Evolutionary conservation across 768 basidiomycete genomes (phyloP), one percentile per base, ranked within the genome.

Genomic region (Suillus decipiens): DNA sequence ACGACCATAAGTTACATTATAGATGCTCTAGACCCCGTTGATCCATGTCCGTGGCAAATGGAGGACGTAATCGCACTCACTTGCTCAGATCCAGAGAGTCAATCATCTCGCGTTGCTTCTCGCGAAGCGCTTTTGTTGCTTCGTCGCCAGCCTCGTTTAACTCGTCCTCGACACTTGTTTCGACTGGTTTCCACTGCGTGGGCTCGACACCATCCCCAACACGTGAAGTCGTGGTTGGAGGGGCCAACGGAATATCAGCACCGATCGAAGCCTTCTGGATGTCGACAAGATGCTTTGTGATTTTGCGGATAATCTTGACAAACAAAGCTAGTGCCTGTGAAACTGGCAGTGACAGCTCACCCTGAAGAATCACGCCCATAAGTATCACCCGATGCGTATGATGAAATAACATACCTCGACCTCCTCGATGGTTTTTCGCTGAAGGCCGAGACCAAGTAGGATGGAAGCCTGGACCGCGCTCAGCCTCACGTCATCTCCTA

Each of bases 381-480:
- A 59, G 10, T 37, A 50, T 41, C 59, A 34, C 34, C 57, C 19
- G 58, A 37, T 24, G 53, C 11, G 24, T 53, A 14, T n/a, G 59
- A 61, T 15, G 39, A 34, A 48, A 60, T 11, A 43, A 50, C 84
- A 62, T 65, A 90, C 92, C 83, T 96, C 95, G 24, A 96, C 82
- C 39, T 92, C 92, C 72, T 99, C 96, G 41, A 98, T 84, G 1
- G 84, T 78, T 75, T 98, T 98, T 47, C 92, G 81, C 76, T 99
- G 96, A 57, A 96, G 75, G 1, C 96, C 95, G 51, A 98, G 80
- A 0, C 93, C 93, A 36, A 97, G 83, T 24, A 98, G 78, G 65
- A 99, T 95, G 8, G 93, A 90, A 66, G 90, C 90, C 77, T 99
- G 97, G 5, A 98, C 90, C 0, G 91, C 93, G 47, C 92, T 93